Conservation (phyloP, 768 basidiomycete species). For the Termitomyces sp. region DNA sequence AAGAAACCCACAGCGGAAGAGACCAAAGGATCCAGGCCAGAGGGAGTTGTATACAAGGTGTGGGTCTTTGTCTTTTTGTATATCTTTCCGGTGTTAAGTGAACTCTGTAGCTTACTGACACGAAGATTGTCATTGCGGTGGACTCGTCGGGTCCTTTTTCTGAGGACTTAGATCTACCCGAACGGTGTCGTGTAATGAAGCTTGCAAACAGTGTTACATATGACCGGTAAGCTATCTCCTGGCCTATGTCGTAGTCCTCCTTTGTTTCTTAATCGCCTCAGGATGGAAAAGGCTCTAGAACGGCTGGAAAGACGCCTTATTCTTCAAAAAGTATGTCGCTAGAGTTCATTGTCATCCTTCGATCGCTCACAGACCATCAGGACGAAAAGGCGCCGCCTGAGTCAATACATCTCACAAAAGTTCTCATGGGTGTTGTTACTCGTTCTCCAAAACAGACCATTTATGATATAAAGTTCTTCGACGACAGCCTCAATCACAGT, state of each 20-base stretch:
- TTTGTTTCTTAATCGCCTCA: slow-evolving; percentile 19
- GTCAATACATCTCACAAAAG: slow-evolving; percentile 50
- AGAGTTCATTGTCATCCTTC: neutral
- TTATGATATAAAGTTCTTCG: slow-evolving; percentile 57
- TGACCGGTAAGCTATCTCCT: slow-evolving; percentile 49
- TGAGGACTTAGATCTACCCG: slow-evolving; percentile 75
- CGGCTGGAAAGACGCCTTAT: slow-evolving; percentile 46
- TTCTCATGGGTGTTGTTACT: slow-evolving; percentile 62
- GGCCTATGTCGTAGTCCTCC: neutral
- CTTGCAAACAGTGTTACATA: slow-evolving; percentile 91
- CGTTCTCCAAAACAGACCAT: slow-evolving; percentile 35
- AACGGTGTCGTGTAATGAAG: slow-evolving; percentile 80
- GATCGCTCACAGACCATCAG: slow-evolving; percentile 9
- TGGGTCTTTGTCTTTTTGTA: slow-evolving; percentile 5
- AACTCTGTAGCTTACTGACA: slow-evolving; percentile 62
- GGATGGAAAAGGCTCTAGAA: slow-evolving; percentile 84
- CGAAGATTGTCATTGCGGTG: slow-evolving; percentile 75
- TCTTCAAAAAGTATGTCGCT: slow-evolving; percentile 9
- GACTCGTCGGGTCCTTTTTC: slow-evolving; percentile 53
- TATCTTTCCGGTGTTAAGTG: neutral
- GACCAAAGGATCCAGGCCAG: slow-evolving; percentile 36
- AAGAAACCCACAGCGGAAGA: slow-evolving; percentile 35
- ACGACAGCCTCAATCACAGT: slow-evolving; percentile 70
- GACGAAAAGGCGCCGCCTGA: slow-evolving; percentile 37
- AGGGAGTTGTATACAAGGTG: slow-evolving; percentile 89